Conservation (phyloP, 2,329 filamentous ascomycete species). For the Eutypella sp. region DNA sequence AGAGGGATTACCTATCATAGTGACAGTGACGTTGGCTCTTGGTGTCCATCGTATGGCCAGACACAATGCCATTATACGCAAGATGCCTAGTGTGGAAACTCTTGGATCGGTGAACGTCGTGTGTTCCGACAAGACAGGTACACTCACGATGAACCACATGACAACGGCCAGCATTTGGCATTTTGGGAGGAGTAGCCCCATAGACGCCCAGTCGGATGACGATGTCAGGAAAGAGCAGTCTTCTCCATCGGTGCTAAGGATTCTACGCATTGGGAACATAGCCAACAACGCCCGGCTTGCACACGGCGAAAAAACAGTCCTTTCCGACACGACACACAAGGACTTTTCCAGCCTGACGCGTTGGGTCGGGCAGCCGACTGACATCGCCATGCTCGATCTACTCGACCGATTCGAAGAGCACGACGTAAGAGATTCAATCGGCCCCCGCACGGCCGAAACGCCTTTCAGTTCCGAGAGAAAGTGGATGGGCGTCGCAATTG, state of each 20-base stretch:
- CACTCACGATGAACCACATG: conserved; percentile 97
- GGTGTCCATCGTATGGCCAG: conserved; percentile 96
- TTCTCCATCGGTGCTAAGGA: conserved; percentile 69
- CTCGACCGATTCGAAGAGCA: conserved; percentile 88
- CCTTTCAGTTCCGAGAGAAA: conserved; percentile 97
- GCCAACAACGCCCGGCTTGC: conserved; percentile 89
- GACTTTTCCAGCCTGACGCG: conserved; percentile 66
- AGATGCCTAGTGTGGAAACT: conserved; percentile 95
- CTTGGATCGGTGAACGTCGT: conserved; percentile 99
- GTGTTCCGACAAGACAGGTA: conserved; percentile 97
- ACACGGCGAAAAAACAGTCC: conserved; percentile 69
- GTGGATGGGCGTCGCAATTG: conserved; percentile 97
- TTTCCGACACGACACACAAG: conserved; percentile 77
- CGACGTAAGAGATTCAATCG: conserved; percentile 81
- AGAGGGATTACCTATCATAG: conserved; percentile 94
- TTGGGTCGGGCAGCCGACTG: conserved; percentile 95
- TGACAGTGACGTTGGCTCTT: conserved; percentile 90
- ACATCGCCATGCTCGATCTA: conserved; percentile 93
- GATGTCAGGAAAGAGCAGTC: conserved; percentile 53
- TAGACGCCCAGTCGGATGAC: conserved; percentile 51
- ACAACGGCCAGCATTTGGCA: conserved; percentile 96
- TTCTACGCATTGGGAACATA: conserved; percentile 89
- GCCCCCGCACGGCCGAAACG: conserved; percentile 76
- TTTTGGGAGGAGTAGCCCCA: conserved; percentile 59
- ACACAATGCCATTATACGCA: conserved; percentile 89